Evolutionary conservation across 2,329 filamentous ascomycete genomes (phyloP).

Genomic region (Lasiodiplodia hormozganensis): DNA sequence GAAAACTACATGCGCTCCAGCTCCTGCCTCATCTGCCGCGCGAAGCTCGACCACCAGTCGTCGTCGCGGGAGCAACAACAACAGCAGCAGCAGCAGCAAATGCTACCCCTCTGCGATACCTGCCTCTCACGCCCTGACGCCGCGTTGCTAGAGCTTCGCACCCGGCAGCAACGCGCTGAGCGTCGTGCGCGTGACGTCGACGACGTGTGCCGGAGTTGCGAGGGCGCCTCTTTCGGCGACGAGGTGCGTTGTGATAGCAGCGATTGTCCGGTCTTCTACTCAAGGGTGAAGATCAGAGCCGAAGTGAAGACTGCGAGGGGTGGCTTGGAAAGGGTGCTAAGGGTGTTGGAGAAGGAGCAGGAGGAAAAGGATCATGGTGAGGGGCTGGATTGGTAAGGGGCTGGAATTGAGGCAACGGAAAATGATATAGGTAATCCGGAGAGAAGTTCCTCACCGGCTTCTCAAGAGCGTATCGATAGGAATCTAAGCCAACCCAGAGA

Average conservation of each 20-base stretch:
- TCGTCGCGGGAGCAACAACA: conserved; percentile 36
- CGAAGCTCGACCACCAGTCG: conserved; percentile 56
- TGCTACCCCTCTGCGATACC: conserved; percentile 61
- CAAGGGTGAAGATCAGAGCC: conserved; percentile 66
- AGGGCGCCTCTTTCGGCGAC: conserved; percentile 74
- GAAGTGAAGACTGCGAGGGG: conserved; percentile 37
- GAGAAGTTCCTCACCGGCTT: too few species aligned
- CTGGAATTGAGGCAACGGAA: too few species aligned
- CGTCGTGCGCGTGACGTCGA: conserved; percentile 68
- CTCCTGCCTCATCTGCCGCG: conserved; percentile 77
- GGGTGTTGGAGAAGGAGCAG: conserved; percentile 36
- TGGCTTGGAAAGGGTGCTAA: conserved; percentile 38
- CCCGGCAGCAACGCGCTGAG: conserved; percentile 68
- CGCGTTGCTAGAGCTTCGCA: conserved; percentile 70
- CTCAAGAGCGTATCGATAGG: too few species aligned
- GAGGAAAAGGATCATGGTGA: background rate
- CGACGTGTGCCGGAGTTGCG: conserved; percentile 80
- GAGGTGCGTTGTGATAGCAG: conserved; percentile 86
- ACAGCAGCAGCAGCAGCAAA: conserved; percentile 32
- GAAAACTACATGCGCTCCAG: conserved; percentile 90
- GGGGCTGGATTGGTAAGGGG: conserved; percentile 21
- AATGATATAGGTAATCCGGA: too few species aligned
- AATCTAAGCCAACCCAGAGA: too few species aligned
- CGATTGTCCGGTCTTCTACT: conserved; percentile 93
- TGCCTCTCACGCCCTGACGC: conserved; percentile 64